Evolutionary conservation across 148 eudicot genomes (phyloP), one percentile per base, ranked within the genome.

Genomic region (Spergularia marina): DNA sequence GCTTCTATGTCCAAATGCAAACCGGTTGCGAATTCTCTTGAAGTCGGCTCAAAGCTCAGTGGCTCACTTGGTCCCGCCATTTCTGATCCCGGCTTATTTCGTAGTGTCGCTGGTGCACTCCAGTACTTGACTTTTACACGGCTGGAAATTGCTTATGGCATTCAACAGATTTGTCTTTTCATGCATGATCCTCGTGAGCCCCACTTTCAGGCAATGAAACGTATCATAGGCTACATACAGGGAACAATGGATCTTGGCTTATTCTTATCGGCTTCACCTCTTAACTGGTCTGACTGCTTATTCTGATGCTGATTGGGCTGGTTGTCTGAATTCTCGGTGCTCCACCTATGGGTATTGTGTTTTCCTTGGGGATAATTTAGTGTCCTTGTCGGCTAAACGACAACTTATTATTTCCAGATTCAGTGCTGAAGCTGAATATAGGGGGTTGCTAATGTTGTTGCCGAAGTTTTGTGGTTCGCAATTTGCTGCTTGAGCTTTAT

Each of bases 81-180:
- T 23, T 11, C 10, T 2, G 73, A 53, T 23, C 61, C 47, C 0
- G 3, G 13, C 13, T 16, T 2, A 0, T 70, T 30, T 7, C 47
- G 60, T 5, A 52, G 44, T 1, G 49, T 70, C 7, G 57, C 7
- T 21, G 56, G 36, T 30, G 36, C 36, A 2, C 36, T 68, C 1
- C 72, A 68, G 34, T 68, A 47, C 1, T 36, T 68, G 39, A 68
- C 72, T 13, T 68, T 68, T 20, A 68, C 72, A 4, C 36, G 56
- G 3, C 72, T 39, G 0, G 72, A 68, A 4, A 47, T 68, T 18
- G 2, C 56, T 14, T 68, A 68, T 70, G 73, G 14, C 4, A 62
- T 70, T 10, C 21, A 70, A 16, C 60, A 70, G 47, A 30, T 8
- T 30, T 30, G 36, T 30, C 36, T 30, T 30, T 30, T 3, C 25